Evolutionary conservation across 192 early-diverging fungal genomes (phyloP).

Genomic region (Podila minutissima): DNA sequence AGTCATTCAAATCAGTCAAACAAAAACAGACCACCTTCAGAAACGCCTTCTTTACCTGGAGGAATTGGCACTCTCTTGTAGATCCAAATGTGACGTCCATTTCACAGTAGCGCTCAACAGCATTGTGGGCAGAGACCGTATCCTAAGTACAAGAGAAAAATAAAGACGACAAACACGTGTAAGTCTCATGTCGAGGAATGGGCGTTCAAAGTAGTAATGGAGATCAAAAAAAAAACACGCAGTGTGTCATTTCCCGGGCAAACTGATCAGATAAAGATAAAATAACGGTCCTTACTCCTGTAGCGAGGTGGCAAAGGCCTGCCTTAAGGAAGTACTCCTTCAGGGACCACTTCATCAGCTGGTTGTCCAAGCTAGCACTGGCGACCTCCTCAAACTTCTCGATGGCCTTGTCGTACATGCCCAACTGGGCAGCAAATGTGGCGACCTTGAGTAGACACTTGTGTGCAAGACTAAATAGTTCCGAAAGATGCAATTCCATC

Average conservation of each 20-base stretch:
- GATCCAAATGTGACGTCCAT: conserved; percentile 89
- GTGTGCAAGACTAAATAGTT: conserved; percentile 77
- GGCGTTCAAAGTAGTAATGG: too few species aligned
- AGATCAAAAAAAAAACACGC: too few species aligned
- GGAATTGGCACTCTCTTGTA: conserved; percentile 87
- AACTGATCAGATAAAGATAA: background rate
- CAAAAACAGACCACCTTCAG: conserved; percentile 5
- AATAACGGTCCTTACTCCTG: conserved; percentile 60
- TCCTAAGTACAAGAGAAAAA: conserved; percentile 62
- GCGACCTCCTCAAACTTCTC: conserved; percentile 93
- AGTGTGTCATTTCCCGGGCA: background rate
- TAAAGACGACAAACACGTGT: background rate
- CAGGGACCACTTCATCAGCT: conserved; percentile 94
- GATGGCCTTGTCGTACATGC: conserved; percentile 89
- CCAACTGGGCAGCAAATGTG: conserved; percentile 87
- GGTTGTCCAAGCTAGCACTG: conserved; percentile 83
- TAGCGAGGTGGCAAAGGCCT: conserved; percentile 88
- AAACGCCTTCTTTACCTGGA: conserved; percentile 52
- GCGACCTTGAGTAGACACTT: conserved; percentile 93
- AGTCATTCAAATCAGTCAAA: background rate
- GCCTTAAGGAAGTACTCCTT: conserved; percentile 98
- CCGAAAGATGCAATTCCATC: background rate
- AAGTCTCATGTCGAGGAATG: too few species aligned
- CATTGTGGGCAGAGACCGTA: conserved; percentile 74
- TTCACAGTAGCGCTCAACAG: conserved; percentile 85